These are phyloP conservation scores for Schrenkiella parvula DNA, from an alignment of 345 rosid species.

Conservation along the genomic window DNA sequence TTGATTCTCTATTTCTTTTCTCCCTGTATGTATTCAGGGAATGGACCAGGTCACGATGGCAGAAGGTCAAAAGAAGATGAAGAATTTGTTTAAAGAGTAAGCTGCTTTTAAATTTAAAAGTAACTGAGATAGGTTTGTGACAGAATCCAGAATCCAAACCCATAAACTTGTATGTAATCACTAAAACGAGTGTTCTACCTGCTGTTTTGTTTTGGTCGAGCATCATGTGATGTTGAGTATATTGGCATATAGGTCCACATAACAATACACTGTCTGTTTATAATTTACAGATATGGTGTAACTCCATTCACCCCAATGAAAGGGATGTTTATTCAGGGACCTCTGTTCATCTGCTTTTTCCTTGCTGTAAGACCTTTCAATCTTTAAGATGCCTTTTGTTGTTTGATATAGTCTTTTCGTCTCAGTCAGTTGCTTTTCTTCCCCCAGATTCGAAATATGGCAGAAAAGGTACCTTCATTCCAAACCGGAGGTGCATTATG, in stretches of 20 bases:
- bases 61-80: constrained; percentile 62
- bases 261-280: constrained; percentile 14
- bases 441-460: constrained; percentile 69
- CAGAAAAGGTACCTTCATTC: constrained; percentile 83
- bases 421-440: neutral
- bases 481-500: constrained; percentile 76
- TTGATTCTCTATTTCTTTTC: neutral
- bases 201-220: neutral
- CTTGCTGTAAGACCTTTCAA: constrained; percentile 61
- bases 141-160: neutral
- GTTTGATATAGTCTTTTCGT: neutral
- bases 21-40: constrained; percentile 34
- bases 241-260: neutral
- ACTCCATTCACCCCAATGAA: constrained; percentile 77
- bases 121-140: neutral
- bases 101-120: constrained; percentile 26
- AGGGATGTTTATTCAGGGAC: constrained; percentile 77
- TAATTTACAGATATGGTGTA: constrained; percentile 63
- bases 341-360: constrained; percentile 72
- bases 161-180: neutral
- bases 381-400: neutral
- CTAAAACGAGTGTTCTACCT: neutral
- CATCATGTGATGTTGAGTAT: neutral
- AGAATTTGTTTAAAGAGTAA: constrained; percentile 72
- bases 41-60: constrained; percentile 45